Base-by-base conservation (phyloP, 768 basidiomycete species). In the Cystobasidium onofrii region DNA sequence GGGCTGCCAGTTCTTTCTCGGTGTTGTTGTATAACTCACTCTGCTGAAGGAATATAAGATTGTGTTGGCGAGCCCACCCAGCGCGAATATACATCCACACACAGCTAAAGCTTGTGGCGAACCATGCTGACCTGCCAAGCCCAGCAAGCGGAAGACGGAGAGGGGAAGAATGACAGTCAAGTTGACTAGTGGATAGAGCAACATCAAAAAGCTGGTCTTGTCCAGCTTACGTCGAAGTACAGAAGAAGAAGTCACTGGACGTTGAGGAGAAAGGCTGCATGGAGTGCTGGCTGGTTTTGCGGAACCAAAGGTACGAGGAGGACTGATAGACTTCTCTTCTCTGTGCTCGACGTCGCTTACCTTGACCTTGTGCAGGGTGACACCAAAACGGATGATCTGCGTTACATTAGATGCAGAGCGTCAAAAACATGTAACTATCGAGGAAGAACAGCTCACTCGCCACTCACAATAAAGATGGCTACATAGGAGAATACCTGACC, bases 401-500 rank as follows among this genome's bases (percentile, higher is more conserved):
- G 33, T 17, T 10, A 34, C n/a, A 18, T 27, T 3, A 13, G 55
- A 50, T 67, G 7, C 7, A 44, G 34, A 7, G 36, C 10, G 36
- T 63, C 31, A 41, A 36, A 9, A 17, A 6, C 34, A 27, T n/a
- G 23, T 7, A 27, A 44, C 64, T 52, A 23, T 34, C 64, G 12
- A 39, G 29, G 18, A 71, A 54, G 4, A 18, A 34, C 9, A 66
- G 29, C 6, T 10, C 12, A 55, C n/a, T 55, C 13, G 43, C 7
- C 29, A 13, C 67, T 70, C 31, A 70, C 67, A 46, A 70, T 57
- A 50, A 70, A 70, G 25, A 70, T 33, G 29, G 46, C 67, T n/a
- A 44, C 31, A 46, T 70, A 70, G 27, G 67, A n/a, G 7, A 55
- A 9, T 9, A 70, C 27, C 34, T 70, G 67, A 9, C 52, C 67